Base-by-base conservation (phyloP, 108 stramenopile species). In the Skeletonema tropicum region DNA sequence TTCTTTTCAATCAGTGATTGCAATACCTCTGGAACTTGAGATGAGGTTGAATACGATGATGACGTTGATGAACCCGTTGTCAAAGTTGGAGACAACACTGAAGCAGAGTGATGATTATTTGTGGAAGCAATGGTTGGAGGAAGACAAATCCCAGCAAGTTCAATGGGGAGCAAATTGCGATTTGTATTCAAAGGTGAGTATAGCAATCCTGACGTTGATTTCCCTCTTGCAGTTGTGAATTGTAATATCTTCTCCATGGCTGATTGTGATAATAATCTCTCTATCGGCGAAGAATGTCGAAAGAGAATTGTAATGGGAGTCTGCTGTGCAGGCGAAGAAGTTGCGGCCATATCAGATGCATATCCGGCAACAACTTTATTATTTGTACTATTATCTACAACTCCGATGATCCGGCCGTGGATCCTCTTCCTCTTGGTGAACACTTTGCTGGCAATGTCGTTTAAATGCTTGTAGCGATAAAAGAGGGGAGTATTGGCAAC, bases 401-500 rank as follows among this genome's bases (percentile, higher is more conserved):
- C 83, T 3, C 75, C 84, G 31, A 94, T 75, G 38, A 94, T 78
- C 19, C 93, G 71, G 11, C 91, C 86, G 71, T 89, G 83, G 32
- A 94, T 79, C 49, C 81, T 80, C 73, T 74, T 80, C 35, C 93
- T 77, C 49, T 68, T 82, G 11, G 66, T 32, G 68, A 89, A 94
- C 38, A 66, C 76, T 19, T 71, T 64, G 14, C 64, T 39, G 19
- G 94, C 90, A 41, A 95, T 78, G 38, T 95, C 94, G 31, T 73
- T 36, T 6, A 93, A 83, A 10, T 74, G 83, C 45, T 79, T 85
- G 72, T 90, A 95, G 11, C 94, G 89, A 81, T 90, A 90, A 64
- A 95, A 93, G 6, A 95, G 71, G n/a, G 94, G 94, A 6, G 92
- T 91, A 19, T 90, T 83, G 32, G 86, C 83, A 14, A 95, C 62